These are phyloP conservation scores for Marchantia paleacea DNA, from an alignment of 225 moss, liverwort and hornwort species.

Conservation along the genomic window DNA sequence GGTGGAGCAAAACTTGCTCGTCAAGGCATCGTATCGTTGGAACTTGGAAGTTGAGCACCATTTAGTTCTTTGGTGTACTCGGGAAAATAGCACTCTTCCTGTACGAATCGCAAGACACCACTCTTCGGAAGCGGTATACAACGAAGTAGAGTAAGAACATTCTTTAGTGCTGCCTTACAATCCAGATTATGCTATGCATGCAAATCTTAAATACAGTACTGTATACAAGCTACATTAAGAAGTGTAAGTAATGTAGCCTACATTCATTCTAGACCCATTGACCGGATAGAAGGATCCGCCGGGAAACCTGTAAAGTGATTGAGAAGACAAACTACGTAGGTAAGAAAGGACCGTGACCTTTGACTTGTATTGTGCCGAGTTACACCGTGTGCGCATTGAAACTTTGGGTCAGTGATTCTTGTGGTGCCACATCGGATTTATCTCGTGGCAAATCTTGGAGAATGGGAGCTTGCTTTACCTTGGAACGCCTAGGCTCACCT, in stretches of 20 bases:
- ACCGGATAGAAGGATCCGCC: slow-evolving; percentile 6
- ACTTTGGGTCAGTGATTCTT: slow-evolving; percentile 1
- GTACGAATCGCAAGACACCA: too few relatives aligned
- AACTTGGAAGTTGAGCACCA: too few relatives aligned
- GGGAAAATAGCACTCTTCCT: too few relatives aligned
- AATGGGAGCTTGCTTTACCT: not conserved
- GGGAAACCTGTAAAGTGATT: not conserved
- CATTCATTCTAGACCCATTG: not conserved
- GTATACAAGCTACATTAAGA: too few relatives aligned
- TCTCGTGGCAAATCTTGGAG: not conserved
- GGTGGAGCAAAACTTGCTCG: too few relatives aligned
- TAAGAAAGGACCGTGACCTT: not conserved
- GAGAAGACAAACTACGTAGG: slow-evolving; percentile 6
- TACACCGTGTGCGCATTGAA: not conserved
- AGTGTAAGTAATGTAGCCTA: not conserved
- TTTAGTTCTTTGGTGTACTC: too few relatives aligned
- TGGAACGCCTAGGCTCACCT: not conserved
- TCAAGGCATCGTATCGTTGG: too few relatives aligned
- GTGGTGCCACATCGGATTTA: slow-evolving; percentile 12
- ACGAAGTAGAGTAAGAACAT: too few relatives aligned
- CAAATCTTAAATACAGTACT: not conserved
- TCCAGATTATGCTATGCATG: too few relatives aligned
- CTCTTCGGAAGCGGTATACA: too few relatives aligned
- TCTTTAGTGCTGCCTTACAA: too few relatives aligned
- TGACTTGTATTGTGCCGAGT: not conserved